Base-by-base conservation (phyloP, 108 stramenopile genomes). In the Cyclotella atomus region DNA sequence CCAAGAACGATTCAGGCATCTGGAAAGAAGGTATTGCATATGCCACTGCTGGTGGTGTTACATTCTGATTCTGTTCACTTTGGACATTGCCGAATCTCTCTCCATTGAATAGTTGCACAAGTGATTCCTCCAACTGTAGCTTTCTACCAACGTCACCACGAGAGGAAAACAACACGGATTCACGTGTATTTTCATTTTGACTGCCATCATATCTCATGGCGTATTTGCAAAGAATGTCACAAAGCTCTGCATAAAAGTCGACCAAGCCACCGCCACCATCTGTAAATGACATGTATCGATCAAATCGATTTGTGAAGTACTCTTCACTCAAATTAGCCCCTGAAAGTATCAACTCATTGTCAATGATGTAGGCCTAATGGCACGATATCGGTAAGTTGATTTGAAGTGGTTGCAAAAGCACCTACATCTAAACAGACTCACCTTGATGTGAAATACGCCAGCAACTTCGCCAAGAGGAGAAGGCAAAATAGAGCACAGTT, bases 361-460 rank as follows among this genome's bases (percentile, higher is more conserved):
- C 94, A 8, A 93, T 62, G 27, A 91, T 84, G 70, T 91, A 95
- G 9, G 85, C 85, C 66, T 68, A 68, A 47, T 1, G 32, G n/a
- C n/a, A 41, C 15, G 1, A 43, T n/a, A 21, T 43, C 21, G 24
- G 52, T 52, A n/a, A 52, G n/a, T n/a, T n/a, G n/a, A n/a, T n/a
- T n/a, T n/a, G n/a, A n/a, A n/a, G n/a, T n/a, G n/a, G n/a, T n/a
- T n/a, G n/a, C n/a, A n/a, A n/a, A n/a, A n/a, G n/a, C n/a, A n/a
- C n/a, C n/a, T n/a, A n/a, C n/a, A n/a, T n/a, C n/a, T n/a, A n/a
- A 50, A 24, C 23, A 53, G 3, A 34, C 55, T 44, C 24, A 57
- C 68, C 75, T 95, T 95, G 32, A 93, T 82, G 66, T 95, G 95
- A 81, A 93, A 93, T 19, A 95, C 95, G 3, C 95, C 95, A 15